Percentiles rank a stretch among this genome's conserved stretches.
Conservation (phyloP, 2,329 filamentous ascomycete species). For the Colletotrichum orbiculare region DNA sequence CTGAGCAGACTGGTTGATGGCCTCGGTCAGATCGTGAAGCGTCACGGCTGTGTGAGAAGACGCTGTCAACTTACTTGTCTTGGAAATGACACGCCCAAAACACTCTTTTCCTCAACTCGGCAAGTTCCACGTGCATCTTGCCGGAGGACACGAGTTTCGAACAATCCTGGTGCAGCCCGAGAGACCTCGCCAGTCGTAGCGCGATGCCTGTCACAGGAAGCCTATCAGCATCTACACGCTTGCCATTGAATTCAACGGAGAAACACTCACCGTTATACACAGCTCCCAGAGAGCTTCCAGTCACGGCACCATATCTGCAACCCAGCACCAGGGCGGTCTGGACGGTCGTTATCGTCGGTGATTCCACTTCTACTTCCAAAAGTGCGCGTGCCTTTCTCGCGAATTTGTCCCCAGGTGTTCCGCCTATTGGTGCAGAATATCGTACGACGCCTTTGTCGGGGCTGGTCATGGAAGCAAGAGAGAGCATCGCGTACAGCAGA, state of each 20-base stretch:
- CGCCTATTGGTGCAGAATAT: constrained; percentile 19
- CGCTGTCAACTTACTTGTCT: constrained; percentile 4
- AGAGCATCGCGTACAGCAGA: constrained; percentile 22
- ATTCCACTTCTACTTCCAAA: constrained; percentile 9
- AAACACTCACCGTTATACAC: constrained; percentile 22
- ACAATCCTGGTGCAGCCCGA: constrained; percentile 22
- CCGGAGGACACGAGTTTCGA: constrained; percentile 16
- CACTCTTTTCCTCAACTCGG: constrained; percentile 16
- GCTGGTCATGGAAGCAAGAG: constrained; percentile 30
- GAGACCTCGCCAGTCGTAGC: constrained; percentile 13
- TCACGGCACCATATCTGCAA: constrained; percentile 13
- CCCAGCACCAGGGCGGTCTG: constrained; percentile 25
- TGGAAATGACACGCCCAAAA: constrained; percentile 29
- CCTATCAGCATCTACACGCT: neutral
- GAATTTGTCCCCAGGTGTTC: constrained; percentile 14
- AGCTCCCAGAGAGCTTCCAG: constrained; percentile 12
- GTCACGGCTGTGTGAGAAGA: too few species aligned
- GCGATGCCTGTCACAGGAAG: constrained; percentile 12
- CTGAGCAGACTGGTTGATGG: constrained; percentile 3
- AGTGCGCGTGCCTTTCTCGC: constrained; percentile 15
- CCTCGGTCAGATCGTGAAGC: neutral
- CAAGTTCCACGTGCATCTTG: constrained; percentile 3
- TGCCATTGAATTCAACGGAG: neutral
- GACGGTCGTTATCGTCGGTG: constrained; percentile 16
- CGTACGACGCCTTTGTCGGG: constrained; percentile 26